phyloP scores from a whole-genome alignment of 1,284 basidiomycete genomes.

The Austroboletus niveus region DNA sequence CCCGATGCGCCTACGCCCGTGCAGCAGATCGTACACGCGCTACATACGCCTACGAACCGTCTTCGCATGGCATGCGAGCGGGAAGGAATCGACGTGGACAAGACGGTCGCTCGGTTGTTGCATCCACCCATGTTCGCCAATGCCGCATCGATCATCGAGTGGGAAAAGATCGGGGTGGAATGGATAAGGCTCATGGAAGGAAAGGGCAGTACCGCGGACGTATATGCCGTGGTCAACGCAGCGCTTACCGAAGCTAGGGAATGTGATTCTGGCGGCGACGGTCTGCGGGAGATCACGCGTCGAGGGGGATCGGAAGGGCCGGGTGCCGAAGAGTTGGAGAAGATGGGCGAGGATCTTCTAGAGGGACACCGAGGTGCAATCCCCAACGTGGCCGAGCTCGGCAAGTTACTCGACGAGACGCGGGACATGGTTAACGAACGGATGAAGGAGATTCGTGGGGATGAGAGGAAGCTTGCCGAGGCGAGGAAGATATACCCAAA shows the following conservation, averaged over 20 bases:
- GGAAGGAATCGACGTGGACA: conserved; percentile 26
- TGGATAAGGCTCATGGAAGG: conserved; percentile 19
- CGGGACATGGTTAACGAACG: conserved; percentile 16
- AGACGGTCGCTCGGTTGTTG: conserved; percentile 17
- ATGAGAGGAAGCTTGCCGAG: conserved; percentile 20
- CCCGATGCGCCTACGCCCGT: conserved; percentile 52
- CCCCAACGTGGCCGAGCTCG: conserved; percentile 10
- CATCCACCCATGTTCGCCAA: conserved; percentile 7
- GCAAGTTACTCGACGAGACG: conserved; percentile 16
- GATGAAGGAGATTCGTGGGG: conserved; percentile 13
- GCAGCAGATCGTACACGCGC: conserved; percentile 59
- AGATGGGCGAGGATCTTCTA: neutral
- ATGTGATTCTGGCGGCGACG: neutral
- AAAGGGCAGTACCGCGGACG: neutral
- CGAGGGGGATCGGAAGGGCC: neutral
- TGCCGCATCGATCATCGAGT: conserved; percentile 10
- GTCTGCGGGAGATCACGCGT: neutral
- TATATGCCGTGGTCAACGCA: neutral
- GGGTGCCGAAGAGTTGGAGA: neutral
- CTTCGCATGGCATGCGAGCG: conserved; percentile 23
- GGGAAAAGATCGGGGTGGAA: conserved; percentile 16
- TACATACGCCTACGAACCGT: conserved; percentile 36
- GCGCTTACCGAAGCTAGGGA: no score
- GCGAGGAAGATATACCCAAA: conserved; percentile 19
- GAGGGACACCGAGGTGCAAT: neutral